Base-by-base conservation (phyloP, 1,139 yeast species). In the Hansenula lynferdii region DNA sequence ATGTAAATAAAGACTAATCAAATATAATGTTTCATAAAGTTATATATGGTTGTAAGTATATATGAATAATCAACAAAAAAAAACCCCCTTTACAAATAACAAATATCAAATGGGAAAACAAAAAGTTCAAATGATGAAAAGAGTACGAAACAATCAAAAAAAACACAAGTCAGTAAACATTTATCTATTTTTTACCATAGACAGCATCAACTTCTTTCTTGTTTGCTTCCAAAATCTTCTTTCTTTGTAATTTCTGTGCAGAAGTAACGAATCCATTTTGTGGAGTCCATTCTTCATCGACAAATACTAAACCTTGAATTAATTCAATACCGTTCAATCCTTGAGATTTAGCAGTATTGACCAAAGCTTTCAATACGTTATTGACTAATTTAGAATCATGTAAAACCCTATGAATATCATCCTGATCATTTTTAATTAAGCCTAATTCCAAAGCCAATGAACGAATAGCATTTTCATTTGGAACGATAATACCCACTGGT, bases 241-340 rank as follows among this genome's bases (percentile, higher is more conserved):
- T 86, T 72, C 99, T 83, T 70, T 92, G 96, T 54, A 94, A 75
- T 66, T 94, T 94, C 68, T 92, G 97, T 23, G 98, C 98, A 46
- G 95, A 80, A 10, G 97, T 89, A 42, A 92, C 94, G 50, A 70
- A 85, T 2, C 97, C 97, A 58, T 82, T 86, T 64, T 87, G 95
- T 35, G 98, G 97, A 36, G 97, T 90, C 97, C 98, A 94, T 68
- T 94, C 99, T 36, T 82, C 90, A 51, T 85, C 92, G 44, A 80
- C 74, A 43, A 94, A 62, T 17, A 85, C 89, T 45, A 85, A 72
- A 50, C 92, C 95, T 50, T 78, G 79, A 45, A 94, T 62, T 47
- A 90, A 69, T 64, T 94, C 98, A 52, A 89, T 90, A 43, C 96
- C 96, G 44, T 65, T 71, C 51, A 94, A 74, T 10, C 95, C 96